Base-by-base conservation (phyloP, 2,329 filamentous ascomycete genomes). In the Cordyceps javanica region DNA sequence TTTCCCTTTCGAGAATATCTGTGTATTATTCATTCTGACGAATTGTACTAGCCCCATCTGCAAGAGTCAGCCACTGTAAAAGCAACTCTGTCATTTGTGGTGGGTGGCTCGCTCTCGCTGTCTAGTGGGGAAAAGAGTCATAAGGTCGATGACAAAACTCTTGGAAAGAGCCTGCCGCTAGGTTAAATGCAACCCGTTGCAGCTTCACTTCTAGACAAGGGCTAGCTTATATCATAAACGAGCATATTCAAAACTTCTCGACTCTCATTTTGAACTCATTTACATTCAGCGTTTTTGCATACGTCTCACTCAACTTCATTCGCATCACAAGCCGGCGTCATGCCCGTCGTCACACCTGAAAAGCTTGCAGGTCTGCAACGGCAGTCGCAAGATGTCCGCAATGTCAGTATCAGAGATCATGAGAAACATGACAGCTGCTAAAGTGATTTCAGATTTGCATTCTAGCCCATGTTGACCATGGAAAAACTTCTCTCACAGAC, bases 401-500 rank as follows among this genome's bases (percentile, higher is more conserved):
- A 99, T 82, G 91, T 95, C 79, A 72, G 83, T 72, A 28, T 19
- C n/a, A 14, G 21, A 23, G 3, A 4, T 21, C 2, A 44, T 14
- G 21, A 19, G 28, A 13, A 66, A 67, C 63, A 25, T 42, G 50
- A 28, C 21, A 30, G 39, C 26, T n/a, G 16, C 46, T 60, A 13
- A 57, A 34, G 9, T 14, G 2, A 14, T n/a, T 6, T 5, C 16
- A 91, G 89, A 96, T 97, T 64, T 97, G 93, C 72, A 96, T 97
- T 66, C 77, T 97, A 64, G 93, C 93, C 48, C 93, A 97, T 71
- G 93, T 97, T 67, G 94, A 99, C 72, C 94, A 99, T 81, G 94
- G 94, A 68, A 99, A 99, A 75, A 99, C 94, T 3, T 97, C 94
- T 34, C 84, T 99, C 65, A 96, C 92, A 59, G 94, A 99, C 73